A percentile compares a stretch with the other conserved stretches of the same genome.
Conservation (phyloP, 2,329 filamentous ascomycete genomes). For the Alternaria angustiovoidea region DNA sequence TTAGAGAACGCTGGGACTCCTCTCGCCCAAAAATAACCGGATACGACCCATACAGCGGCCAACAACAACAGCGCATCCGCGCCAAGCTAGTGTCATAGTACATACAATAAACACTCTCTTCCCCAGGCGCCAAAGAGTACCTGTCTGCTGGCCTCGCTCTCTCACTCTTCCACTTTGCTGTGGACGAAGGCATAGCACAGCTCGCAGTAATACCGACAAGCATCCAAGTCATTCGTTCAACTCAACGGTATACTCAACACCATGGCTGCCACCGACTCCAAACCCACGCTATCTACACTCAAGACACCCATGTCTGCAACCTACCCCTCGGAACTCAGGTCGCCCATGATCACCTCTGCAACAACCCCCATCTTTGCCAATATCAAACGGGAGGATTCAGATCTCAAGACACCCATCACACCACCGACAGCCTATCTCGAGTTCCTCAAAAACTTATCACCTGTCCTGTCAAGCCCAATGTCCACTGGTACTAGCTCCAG, state of each 20-base stretch:
- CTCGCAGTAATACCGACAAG: constrained; percentile 27
- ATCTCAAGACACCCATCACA: constrained; percentile 83
- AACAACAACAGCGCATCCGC: constrained; percentile 44
- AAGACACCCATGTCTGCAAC: constrained; percentile 69
- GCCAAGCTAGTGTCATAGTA: constrained; percentile 35
- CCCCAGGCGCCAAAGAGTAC: constrained; percentile 37
- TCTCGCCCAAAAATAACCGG: constrained; percentile 36
- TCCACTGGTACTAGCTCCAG: constrained; percentile 64
- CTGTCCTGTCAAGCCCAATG: constrained; percentile 73
- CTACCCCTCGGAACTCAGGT: constrained; percentile 63
- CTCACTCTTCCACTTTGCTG: constrained; percentile 34
- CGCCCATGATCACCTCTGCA: constrained; percentile 66
- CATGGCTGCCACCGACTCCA: constrained; percentile 53
- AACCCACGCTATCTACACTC: constrained; percentile 53
- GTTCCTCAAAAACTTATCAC: constrained; percentile 84
- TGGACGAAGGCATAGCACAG: constrained; percentile 41
- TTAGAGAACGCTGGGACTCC: constrained; percentile 39
- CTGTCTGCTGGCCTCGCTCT: constrained; percentile 39
- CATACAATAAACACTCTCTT: constrained; percentile 44
- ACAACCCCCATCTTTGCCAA: constrained; percentile 57
- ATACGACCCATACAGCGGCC: constrained; percentile 41
- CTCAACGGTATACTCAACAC: constrained; percentile 25
- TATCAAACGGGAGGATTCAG: constrained; percentile 70
- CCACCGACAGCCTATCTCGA: constrained; percentile 90
- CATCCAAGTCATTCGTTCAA: constrained; percentile 42